phyloP scores from a whole-genome alignment of 106 monocot species.

The Dendrobium catenatum region DNA sequence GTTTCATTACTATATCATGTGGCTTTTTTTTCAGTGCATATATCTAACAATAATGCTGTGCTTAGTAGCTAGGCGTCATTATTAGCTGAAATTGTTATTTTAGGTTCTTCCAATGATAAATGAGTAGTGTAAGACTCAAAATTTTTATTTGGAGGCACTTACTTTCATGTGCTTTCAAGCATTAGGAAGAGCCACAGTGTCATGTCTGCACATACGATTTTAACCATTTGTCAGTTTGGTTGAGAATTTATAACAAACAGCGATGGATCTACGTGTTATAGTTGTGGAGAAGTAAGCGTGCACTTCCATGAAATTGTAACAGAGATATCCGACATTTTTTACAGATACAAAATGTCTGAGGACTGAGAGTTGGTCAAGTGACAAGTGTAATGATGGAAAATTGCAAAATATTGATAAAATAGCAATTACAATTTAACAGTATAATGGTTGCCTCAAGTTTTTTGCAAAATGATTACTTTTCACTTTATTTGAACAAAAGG shows the following conservation, averaged over 20 bases:
- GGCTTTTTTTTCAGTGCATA: too few relatives aligned
- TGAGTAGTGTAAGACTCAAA: too few relatives aligned
- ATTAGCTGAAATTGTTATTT: background rate
- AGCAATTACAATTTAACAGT: too few relatives aligned
- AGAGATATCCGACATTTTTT: slow-evolving; percentile 76
- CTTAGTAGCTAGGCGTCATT: background rate
- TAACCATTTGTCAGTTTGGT: slow-evolving; percentile 86
- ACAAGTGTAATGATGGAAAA: too few relatives aligned
- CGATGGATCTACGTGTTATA: slow-evolving; percentile 70
- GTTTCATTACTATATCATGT: too few relatives aligned
- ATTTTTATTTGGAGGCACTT: background rate
- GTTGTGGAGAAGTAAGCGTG: slow-evolving; percentile 79
- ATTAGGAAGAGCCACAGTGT: background rate
- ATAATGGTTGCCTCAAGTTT: too few relatives aligned
- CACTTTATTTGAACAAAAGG: too few relatives aligned
- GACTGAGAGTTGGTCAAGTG: too few relatives aligned
- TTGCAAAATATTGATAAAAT: too few relatives aligned
- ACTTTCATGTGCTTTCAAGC: background rate
- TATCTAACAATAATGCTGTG: too few relatives aligned
- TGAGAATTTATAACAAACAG: slow-evolving; percentile 63
- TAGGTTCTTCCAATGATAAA: background rate
- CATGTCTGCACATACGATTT: slow-evolving; percentile 43
- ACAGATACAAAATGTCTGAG: too few relatives aligned
- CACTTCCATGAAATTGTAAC: slow-evolving; percentile 47
- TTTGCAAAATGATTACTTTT: too few relatives aligned